Base-by-base conservation (phyloP, 2,329 filamentous ascomycete species). In the Ramularia endophylla region DNA sequence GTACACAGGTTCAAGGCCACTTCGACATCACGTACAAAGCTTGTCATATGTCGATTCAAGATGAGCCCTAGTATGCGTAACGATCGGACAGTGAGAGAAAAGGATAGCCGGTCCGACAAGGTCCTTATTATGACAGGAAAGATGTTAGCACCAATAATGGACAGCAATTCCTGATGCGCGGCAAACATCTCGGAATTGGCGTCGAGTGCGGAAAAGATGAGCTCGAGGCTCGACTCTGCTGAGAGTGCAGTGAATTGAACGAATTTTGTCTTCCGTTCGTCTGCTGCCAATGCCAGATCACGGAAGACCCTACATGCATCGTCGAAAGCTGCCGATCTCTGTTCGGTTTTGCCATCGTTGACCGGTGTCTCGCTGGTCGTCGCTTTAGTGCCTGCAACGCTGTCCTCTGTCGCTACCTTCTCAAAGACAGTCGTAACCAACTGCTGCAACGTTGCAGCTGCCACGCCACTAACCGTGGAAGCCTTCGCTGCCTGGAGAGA, bases 401-500 rank as follows among this genome's bases (percentile, higher is more conserved):
- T 81, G 61, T 95, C 88, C 69, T 95, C 88, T 5, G 71, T 69
- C 1, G 81, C 77, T 2, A 95, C 87, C 62, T 94, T 92, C 61
- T 97, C 92, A 64, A 95, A 97, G 0, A 95, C 85, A 1, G 86
- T 84, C 22, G 92, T 87, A 6, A 97, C 82, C 11, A 98, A 76
- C 63, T 97, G 92, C 65, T 95, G 90, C 40, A 98, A 70, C 2
- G 92, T 97, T n/a, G 92, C 92, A 18, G 90, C 87, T 8, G 92
- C 92, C 1, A 94, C 97, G 55, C 94, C 94, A 60, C 90, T 94
- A 54, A 98, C 88, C 38, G 94, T 88, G 18, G 83, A 80, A 67
- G 89, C 94, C 67, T 95, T 97, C 64, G 85, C 92, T 42, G 80
- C 83, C 65, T 97, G 89, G 36, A 98, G 68, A 37, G 87, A 83